Conservation (phyloP, 371 early-diverging fungal genomes). For the Haplosporangium sp. region DNA sequence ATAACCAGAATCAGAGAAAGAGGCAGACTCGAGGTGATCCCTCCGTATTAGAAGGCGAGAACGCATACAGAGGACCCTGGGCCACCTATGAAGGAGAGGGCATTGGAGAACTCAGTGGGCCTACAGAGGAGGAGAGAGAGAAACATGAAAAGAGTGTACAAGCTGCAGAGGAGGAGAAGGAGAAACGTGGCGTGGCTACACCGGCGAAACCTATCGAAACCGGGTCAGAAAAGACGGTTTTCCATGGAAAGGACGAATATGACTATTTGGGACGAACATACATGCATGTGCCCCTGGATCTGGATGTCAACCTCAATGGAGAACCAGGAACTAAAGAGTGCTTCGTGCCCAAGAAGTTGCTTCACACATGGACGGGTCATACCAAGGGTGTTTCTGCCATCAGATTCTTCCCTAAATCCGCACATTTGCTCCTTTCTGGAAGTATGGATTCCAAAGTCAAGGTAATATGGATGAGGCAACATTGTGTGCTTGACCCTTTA, state of each 20-base stretch:
- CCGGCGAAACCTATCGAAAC: conserved; percentile 49
- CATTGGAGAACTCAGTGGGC: conserved; percentile 67
- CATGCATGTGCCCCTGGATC: conserved; percentile 92
- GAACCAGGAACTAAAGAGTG: conserved; percentile 84
- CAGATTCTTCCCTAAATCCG: conserved; percentile 89
- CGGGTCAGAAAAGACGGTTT: conserved; percentile 75
- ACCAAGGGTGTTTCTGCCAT: conserved; percentile 92
- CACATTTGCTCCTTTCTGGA: conserved; percentile 90
- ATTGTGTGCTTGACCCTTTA: no score
- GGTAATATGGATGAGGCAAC: conserved; percentile 52
- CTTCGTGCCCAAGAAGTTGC: conserved; percentile 84
- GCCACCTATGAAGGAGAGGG: conserved; percentile 91
- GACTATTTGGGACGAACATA: conserved; percentile 96
- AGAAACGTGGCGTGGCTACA: conserved; percentile 31
- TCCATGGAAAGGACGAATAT: conserved; percentile 80
- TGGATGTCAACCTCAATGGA: conserved; percentile 79
- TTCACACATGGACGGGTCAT: conserved; percentile 96
- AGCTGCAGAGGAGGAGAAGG: conserved; percentile 39
- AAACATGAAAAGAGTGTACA: conserved; percentile 37
- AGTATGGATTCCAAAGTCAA: conserved; percentile 96
- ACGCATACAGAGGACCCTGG: conserved; percentile 95
- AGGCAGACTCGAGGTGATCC: conserved; percentile 86
- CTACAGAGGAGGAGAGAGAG: conserved; percentile 61
- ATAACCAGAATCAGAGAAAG: conserved; percentile 68
- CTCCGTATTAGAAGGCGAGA: conserved; percentile 78